Conservation (phyloP, 2,329 filamentous ascomycete species). For the Verticillium albo-atrum region DNA sequence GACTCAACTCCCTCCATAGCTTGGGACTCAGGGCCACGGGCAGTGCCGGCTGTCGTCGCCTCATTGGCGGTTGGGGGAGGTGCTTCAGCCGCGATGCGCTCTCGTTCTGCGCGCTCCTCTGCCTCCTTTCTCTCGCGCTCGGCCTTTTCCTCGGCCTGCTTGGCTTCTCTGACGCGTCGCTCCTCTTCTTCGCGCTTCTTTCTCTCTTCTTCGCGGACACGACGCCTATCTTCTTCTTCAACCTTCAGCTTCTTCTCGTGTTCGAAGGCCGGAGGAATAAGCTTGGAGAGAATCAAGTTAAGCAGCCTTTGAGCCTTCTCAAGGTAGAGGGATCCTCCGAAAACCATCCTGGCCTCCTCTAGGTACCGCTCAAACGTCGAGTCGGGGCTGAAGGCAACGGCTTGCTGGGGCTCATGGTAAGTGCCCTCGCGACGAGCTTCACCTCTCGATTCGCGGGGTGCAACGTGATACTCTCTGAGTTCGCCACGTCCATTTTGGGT, state of each 20-base stretch:
- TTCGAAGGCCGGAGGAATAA: constrained; percentile 82
- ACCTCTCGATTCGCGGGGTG: constrained; percentile 35
- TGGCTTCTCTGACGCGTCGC: constrained; percentile 62
- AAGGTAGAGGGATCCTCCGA: constrained; percentile 55
- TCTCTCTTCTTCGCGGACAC: constrained; percentile 51
- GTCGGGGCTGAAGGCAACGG: constrained; percentile 62
- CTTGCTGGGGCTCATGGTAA: constrained; percentile 62
- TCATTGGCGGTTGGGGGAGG: constrained; percentile 29
- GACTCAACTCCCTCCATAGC: constrained; percentile 77
- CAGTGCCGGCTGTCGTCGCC: neutral
- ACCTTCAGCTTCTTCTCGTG: constrained; percentile 69
- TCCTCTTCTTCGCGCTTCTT: constrained; percentile 63
- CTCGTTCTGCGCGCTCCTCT: constrained; percentile 60
- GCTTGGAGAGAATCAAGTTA: constrained; percentile 63
- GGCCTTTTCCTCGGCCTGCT: constrained; percentile 65
- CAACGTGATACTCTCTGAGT: constrained; percentile 46
- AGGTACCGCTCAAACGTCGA: constrained; percentile 76
- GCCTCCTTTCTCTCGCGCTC: constrained; percentile 65
- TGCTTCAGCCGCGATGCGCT: constrained; percentile 57
- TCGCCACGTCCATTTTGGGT: constrained; percentile 44
- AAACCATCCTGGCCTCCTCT: constrained; percentile 85
- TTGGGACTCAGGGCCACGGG: constrained; percentile 29
- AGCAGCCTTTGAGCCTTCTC: constrained; percentile 68
- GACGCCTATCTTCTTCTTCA: constrained; percentile 45
- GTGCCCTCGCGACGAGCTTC: constrained; percentile 44